Percentiles rank a stretch among this genome's conserved stretches.
Evolutionary conservation across 2,329 filamentous ascomycete genomes (phyloP).

Genomic region (Curvularia hawaiiensis): DNA sequence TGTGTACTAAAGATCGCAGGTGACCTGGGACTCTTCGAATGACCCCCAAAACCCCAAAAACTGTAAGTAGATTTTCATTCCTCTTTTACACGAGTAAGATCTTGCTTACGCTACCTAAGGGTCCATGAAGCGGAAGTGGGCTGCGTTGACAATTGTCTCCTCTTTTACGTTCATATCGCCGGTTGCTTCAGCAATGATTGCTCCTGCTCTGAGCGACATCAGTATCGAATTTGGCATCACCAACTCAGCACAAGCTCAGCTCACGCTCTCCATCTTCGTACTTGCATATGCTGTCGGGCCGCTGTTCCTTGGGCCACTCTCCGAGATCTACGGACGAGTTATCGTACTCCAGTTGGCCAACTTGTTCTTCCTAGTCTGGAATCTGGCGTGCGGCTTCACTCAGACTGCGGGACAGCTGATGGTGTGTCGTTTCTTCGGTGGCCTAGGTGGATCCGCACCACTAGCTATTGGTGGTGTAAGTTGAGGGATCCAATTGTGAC

Average conservation of each 20-base stretch:
- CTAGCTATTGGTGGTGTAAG: slow-evolving; percentile 46
- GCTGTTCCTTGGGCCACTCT: slow-evolving; percentile 45
- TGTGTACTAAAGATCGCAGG: slow-evolving; percentile 27
- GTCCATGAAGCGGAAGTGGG: slow-evolving; percentile 50
- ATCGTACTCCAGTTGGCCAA: slow-evolving; percentile 46
- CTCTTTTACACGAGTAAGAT: neutral
- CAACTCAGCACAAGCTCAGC: slow-evolving; percentile 35
- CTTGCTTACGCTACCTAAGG: neutral
- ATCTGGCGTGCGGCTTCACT: slow-evolving; percentile 49
- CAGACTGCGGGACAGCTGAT: slow-evolving; percentile 42
- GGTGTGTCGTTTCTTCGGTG: slow-evolving; percentile 46
- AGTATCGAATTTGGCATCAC: slow-evolving; percentile 44
- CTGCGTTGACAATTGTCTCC: slow-evolving; percentile 52
- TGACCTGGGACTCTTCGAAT: slow-evolving; percentile 54
- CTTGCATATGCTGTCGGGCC: slow-evolving; percentile 49
- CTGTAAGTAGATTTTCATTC: slow-evolving; percentile 4
- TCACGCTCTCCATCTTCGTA: slow-evolving; percentile 49
- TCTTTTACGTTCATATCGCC: slow-evolving; percentile 50
- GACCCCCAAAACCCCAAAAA: slow-evolving; percentile 52
- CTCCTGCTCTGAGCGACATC: slow-evolving; percentile 43
- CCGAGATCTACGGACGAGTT: slow-evolving; percentile 48
- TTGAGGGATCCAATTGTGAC: neutral
- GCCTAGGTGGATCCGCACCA: slow-evolving; percentile 46
- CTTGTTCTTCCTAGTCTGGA: slow-evolving; percentile 48
- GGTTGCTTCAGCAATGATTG: slow-evolving; percentile 48